Evolutionary conservation across 2,329 filamentous ascomycete genomes (phyloP).

Genomic region (Pseudocercospora musae): DNA sequence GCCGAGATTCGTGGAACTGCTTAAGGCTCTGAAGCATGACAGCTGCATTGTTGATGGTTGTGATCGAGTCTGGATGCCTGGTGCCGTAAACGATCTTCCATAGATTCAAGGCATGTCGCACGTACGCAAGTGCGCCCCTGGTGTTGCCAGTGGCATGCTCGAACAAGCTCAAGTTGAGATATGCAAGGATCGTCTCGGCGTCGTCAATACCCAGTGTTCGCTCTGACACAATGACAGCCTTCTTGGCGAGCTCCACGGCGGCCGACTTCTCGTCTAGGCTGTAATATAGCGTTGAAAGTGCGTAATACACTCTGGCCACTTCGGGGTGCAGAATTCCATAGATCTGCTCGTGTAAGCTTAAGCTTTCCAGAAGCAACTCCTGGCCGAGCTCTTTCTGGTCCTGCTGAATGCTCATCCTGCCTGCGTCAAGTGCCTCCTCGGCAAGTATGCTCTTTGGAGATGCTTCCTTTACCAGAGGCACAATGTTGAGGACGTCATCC

Average conservation of each 20-base stretch:
- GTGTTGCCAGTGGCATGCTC: slow-evolving; percentile 91
- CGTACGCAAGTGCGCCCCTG: slow-evolving; percentile 78
- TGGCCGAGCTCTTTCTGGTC: slow-evolving; percentile 94
- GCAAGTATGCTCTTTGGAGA: slow-evolving; percentile 85
- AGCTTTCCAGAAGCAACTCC: slow-evolving; percentile 89
- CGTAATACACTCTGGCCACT: slow-evolving; percentile 92
- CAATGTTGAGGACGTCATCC: slow-evolving; percentile 86
- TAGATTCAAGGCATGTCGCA: slow-evolving; percentile 86
- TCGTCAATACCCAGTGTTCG: slow-evolving; percentile 91
- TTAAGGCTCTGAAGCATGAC: slow-evolving; percentile 70
- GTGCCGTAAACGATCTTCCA: slow-evolving; percentile 97
- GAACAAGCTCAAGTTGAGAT: slow-evolving; percentile 92
- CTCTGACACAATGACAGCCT: slow-evolving; percentile 94
- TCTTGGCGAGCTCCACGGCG: slow-evolving; percentile 90
- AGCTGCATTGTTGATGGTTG: slow-evolving; percentile 96
- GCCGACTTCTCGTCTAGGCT: slow-evolving; percentile 97
- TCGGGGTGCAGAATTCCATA: slow-evolving; percentile 97
- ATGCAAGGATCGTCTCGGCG: slow-evolving; percentile 88
- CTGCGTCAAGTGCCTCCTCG: slow-evolving; percentile 93
- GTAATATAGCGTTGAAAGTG: slow-evolving; percentile 92
- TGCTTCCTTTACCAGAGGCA: slow-evolving; percentile 94
- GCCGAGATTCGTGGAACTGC: slow-evolving; percentile 86
- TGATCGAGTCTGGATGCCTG: slow-evolving; percentile 95
- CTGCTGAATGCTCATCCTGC: slow-evolving; percentile 92
- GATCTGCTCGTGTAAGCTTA: slow-evolving; percentile 96